A percentile compares a stretch with the other conserved stretches of the same genome.
Conservation (phyloP, 352 stramenopile genomes). For the Phytophthora constricta region DNA sequence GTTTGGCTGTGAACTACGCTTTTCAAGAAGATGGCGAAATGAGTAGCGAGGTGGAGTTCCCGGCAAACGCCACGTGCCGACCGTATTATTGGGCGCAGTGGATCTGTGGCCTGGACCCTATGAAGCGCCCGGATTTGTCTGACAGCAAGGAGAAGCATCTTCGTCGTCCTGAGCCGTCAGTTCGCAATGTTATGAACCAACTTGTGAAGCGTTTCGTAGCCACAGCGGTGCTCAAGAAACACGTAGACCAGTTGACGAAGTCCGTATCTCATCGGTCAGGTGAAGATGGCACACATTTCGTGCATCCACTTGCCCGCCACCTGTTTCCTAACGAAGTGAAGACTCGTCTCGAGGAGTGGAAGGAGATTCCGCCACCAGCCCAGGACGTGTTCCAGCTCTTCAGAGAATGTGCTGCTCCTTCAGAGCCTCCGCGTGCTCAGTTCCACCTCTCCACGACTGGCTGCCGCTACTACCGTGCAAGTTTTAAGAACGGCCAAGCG, state of each 20-base stretch:
- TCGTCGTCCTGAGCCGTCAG: conserved; percentile 65
- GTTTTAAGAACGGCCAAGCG: conserved; percentile 52
- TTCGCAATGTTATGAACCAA: conserved; percentile 71
- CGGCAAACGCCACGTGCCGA: conserved; percentile 39
- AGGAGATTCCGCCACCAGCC: conserved; percentile 41
- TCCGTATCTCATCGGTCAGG: conserved; percentile 13
- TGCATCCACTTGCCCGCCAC: conserved; percentile 45
- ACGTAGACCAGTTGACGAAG: conserved; percentile 52
- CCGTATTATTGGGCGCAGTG: conserved; percentile 82
- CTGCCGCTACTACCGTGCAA: conserved; percentile 60
- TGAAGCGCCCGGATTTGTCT: conserved; percentile 43
- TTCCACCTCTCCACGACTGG: conserved; percentile 41
- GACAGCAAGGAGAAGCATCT: conserved; percentile 10
- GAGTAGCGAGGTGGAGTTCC: conserved; percentile 54
- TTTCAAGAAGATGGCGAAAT: conserved; percentile 35
- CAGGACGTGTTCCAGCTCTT: conserved; percentile 58
- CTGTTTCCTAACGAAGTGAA: conserved; percentile 54
- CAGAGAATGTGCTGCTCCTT: conserved; percentile 31
- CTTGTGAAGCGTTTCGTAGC: conserved; percentile 62
- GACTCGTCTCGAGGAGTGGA: conserved; percentile 64
- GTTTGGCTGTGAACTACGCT: conserved; percentile 54
- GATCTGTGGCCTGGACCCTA: conserved; percentile 67
- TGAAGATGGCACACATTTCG: conserved; percentile 22
- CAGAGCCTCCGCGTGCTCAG: conserved; percentile 13
- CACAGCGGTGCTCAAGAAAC: conserved; percentile 50